These are phyloP conservation scores for Zychaea mexicana DNA, from an alignment of 371 early-diverging fungal genomes.

Conservation along the genomic window DNA sequence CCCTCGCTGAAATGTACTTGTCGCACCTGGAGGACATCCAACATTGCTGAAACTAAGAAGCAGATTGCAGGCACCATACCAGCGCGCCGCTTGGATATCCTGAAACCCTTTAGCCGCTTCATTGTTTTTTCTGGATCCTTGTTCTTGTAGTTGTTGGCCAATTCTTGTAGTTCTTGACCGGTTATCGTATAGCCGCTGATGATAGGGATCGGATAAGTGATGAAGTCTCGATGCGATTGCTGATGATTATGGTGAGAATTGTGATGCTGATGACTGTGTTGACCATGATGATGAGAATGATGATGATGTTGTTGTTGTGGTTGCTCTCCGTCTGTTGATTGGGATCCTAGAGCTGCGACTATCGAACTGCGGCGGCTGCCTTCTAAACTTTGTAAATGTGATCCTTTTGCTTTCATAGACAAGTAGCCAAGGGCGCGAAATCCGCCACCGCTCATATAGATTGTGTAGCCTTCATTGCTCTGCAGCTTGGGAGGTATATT, in stretches of 20 bases:
- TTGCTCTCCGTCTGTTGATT: neutral
- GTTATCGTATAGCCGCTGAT: constrained; percentile 62
- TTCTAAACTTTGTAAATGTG: neutral
- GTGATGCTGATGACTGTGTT: constrained; percentile 2
- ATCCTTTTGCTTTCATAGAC: constrained; percentile 45
- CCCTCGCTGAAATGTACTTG: constrained; percentile 63
- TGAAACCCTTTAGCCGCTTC: constrained; percentile 45
- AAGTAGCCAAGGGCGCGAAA: constrained; percentile 63
- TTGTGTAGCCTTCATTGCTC: constrained; percentile 44
- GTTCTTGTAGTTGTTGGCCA: constrained; percentile 38
- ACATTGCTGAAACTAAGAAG: constrained; percentile 54
- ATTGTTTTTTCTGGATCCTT: constrained; percentile 31
- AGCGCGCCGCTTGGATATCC: constrained; percentile 63
- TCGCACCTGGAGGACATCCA: constrained; percentile 49
- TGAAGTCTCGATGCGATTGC: constrained; percentile 10
- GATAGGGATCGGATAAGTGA: constrained; percentile 60
- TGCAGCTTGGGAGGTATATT: constrained; percentile 36
- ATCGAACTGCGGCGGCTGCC: neutral
- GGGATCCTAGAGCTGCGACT: neutral
- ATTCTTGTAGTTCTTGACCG: constrained; percentile 33
- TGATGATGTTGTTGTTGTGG: constrained; percentile 6
- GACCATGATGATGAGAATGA: constrained; percentile 11
- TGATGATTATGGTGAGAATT: neutral
- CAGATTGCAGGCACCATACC: constrained; percentile 64
- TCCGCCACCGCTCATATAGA: constrained; percentile 67